Percentiles rank a stretch among this genome's conserved stretches.
Conservation (phyloP, 257 asterid genomes). For the Cynanchum wilfordii region DNA sequence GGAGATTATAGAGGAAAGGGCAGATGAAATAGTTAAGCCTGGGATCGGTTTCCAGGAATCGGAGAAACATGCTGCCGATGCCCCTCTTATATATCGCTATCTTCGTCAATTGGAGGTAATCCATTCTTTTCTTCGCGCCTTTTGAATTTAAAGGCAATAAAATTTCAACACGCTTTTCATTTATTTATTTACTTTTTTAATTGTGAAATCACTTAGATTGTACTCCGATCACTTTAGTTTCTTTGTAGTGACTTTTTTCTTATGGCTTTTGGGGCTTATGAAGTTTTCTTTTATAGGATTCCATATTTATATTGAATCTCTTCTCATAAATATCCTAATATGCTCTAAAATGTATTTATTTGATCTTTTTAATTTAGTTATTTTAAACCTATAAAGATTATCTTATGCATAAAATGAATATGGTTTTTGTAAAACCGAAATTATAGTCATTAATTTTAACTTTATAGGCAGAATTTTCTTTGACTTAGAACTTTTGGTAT, state of each 20-base stretch:
- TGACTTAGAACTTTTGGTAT: no score
- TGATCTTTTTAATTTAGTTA: no score
- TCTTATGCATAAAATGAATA: no score
- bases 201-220: not conserved
- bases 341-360: no score
- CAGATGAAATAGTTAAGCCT: not conserved
- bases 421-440: no score
- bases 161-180: not conserved
- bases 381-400: no score
- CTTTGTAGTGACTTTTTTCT: not conserved
- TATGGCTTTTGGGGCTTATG: not conserved
- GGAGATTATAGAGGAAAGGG: not conserved
- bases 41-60: conserved; percentile 22
- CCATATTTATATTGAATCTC: not conserved
- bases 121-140: not conserved
- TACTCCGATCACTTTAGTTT: not conserved
- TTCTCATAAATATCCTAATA: not conserved
- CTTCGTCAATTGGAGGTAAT: conserved; percentile 71
- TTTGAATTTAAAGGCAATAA: not conserved
- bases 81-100: conserved; percentile 58
- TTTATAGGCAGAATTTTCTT: no score
- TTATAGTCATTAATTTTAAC: no score
- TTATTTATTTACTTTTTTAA: no score
- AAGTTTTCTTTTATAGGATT: not conserved
- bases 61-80: conserved; percentile 32